Evolutionary conservation across 345 rosid genomes (phyloP).

Genomic region (Boechera retrofracta): DNA sequence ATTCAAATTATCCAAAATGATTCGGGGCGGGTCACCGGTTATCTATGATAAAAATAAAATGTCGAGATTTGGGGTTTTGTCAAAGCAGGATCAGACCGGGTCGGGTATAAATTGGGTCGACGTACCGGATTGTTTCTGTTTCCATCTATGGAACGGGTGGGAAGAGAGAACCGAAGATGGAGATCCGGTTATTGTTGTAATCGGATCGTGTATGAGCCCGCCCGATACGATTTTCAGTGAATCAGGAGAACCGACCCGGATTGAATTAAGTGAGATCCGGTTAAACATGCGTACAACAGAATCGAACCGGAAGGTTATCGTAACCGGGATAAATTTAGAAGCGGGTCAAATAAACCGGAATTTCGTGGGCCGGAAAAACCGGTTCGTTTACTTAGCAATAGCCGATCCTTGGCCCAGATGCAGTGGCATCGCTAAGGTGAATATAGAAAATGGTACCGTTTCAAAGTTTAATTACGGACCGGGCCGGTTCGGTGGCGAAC

Average conservation of each 20-base stretch:
- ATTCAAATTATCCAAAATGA: conserved; percentile 71
- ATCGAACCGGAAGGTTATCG: conserved; percentile 47
- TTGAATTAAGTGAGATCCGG: conserved; percentile 60
- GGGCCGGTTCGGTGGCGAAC: conserved; percentile 71
- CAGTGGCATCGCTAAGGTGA: conserved; percentile 70
- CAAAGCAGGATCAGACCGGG: conserved; percentile 49
- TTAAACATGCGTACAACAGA: conserved; percentile 59
- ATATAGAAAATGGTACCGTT: conserved; percentile 52
- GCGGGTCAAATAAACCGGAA: conserved; percentile 62
- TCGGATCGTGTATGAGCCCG: conserved; percentile 82
- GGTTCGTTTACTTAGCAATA: conserved; percentile 69
- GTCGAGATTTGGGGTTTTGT: conserved; percentile 61
- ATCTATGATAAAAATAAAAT: conserved; percentile 52
- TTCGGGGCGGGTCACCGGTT: conserved; percentile 81
- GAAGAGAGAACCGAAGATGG: conserved; percentile 55
- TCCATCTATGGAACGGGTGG: conserved; percentile 87
- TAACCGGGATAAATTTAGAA: conserved; percentile 62
- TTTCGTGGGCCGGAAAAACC: conserved; percentile 53
- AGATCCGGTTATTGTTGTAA: conserved; percentile 50
- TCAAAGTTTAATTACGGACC: conserved; percentile 54
- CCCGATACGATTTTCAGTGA: conserved; percentile 72
- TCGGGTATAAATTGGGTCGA: conserved; percentile 61
- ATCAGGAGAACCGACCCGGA: conserved; percentile 38
- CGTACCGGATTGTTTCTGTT: conserved; percentile 65
- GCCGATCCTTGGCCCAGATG: conserved; percentile 86